Percentiles rank a stretch among this genome's conserved stretches.
Evolutionary conservation across 1,139 yeast species (phyloP).

Genomic region (Sugiyamaella pinicola): DNA sequence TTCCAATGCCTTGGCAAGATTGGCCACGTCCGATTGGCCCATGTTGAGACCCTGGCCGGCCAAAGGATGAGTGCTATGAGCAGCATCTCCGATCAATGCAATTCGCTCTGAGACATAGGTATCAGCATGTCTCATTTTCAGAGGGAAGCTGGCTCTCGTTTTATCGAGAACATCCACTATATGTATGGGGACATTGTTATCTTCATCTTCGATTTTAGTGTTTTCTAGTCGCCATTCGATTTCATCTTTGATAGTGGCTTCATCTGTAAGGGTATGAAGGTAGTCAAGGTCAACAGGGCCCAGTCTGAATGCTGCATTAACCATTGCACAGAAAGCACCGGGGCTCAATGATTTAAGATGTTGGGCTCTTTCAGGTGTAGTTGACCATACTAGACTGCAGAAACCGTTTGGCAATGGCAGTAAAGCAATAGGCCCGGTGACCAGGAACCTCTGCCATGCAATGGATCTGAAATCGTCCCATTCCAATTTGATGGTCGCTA

Average conservation of each 20-base stretch:
- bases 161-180: slow-evolving; percentile 57
- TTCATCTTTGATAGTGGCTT: slow-evolving; percentile 44
- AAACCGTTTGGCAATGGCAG: slow-evolving; percentile 83
- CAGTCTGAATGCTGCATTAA: slow-evolving; percentile 84
- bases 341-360: slow-evolving; percentile 60
- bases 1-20: slow-evolving; percentile 69
- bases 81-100: slow-evolving; percentile 96
- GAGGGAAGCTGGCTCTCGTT: slow-evolving; percentile 86
- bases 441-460: slow-evolving; percentile 94
- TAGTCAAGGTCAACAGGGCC: slow-evolving; percentile 77
- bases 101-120: slow-evolving; percentile 79
- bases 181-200: slow-evolving; percentile 64
- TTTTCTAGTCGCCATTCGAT: slow-evolving; percentile 67
- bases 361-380: slow-evolving; percentile 73
- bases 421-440: slow-evolving; percentile 91
- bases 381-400: slow-evolving; percentile 93
- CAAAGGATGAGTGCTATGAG: slow-evolving; percentile 94
- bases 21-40: slow-evolving; percentile 94
- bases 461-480: slow-evolving; percentile 67
- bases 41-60: slow-evolving; percentile 98
- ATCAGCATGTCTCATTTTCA: slow-evolving; percentile 88
- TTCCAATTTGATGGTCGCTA: slow-evolving; percentile 77
- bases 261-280: slow-evolving; percentile 56
- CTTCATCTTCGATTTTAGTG: slow-evolving; percentile 48
- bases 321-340: slow-evolving; percentile 64